A percentile compares a stretch with the other conserved stretches of the same genome.
Evolutionary conservation across 2,329 filamentous ascomycete species (phyloP).

Genomic region (Ophiostoma pallidulum): DNA sequence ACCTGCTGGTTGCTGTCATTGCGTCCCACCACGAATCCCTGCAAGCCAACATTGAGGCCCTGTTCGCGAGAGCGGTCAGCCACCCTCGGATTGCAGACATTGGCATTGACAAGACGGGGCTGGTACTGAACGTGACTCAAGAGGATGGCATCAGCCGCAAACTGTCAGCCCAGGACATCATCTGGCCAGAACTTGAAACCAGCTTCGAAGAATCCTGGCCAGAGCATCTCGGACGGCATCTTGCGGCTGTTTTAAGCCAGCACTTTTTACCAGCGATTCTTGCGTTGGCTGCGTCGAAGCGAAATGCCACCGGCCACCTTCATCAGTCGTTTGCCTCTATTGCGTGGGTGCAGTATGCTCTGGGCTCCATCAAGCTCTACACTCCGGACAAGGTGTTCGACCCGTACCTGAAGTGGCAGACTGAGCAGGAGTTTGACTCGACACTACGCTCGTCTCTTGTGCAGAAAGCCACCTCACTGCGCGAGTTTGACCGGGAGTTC

Average conservation of each 20-base stretch:
- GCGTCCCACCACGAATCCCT: constrained; percentile 23
- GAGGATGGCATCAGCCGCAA: neutral
- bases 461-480: constrained; percentile 49
- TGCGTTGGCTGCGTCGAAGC: constrained; percentile 31
- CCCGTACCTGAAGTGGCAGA: constrained; percentile 55
- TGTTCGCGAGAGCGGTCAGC: constrained; percentile 18
- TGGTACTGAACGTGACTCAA: neutral
- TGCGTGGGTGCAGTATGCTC: constrained; percentile 67
- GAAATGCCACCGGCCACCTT: constrained; percentile 15
- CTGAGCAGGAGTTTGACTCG: constrained; percentile 52
- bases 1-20: constrained; percentile 35
- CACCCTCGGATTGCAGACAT: constrained; percentile 8
- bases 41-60: constrained; percentile 16
- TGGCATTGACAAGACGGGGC: neutral
- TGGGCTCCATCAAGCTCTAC: constrained; percentile 68
- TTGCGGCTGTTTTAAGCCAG: constrained; percentile 28
- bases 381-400: constrained; percentile 83
- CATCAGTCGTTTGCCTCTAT: constrained; percentile 35
- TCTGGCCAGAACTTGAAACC: constrained; percentile 8
- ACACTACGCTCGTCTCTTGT: constrained; percentile 47
- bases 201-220: constrained; percentile 15
- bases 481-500: constrained; percentile 55
- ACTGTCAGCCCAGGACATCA: neutral
- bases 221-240: constrained; percentile 19
- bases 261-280: constrained; percentile 39